These are phyloP conservation scores for Verticillium nubilum DNA, from an alignment of 2,329 filamentous ascomycete genomes.

Conservation along the genomic window DNA sequence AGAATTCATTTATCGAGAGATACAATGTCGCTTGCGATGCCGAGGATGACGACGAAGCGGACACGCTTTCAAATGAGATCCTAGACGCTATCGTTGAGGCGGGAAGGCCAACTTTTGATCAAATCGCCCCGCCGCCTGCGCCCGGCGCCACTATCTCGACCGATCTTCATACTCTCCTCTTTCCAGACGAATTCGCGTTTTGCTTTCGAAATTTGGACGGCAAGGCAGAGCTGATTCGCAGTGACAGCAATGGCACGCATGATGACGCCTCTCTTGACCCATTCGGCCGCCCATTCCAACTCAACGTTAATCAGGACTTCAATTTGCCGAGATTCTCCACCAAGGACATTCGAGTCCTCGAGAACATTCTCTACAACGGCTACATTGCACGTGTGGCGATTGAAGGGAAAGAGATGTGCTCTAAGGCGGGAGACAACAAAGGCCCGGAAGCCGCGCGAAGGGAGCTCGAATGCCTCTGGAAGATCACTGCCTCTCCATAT, in stretches of 20 bases:
- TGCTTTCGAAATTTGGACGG: constrained; percentile 7
- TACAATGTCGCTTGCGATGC: constrained; percentile 10
- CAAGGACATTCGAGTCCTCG: constrained; percentile 10
- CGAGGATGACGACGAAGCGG: constrained; percentile 9
- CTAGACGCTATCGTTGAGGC: constrained; percentile 6
- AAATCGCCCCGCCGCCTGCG: constrained; percentile 8
- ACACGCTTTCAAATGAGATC: constrained; percentile 9
- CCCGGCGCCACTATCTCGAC: not conserved
- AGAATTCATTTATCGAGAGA: constrained; percentile 13
- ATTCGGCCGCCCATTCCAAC: no score
- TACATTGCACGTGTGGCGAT: constrained; percentile 11
- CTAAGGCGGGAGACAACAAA: constrained; percentile 1
- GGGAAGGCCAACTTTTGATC: constrained; percentile 11
- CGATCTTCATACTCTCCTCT: constrained; percentile 13
- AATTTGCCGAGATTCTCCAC: not conserved
- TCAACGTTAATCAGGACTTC: no score
- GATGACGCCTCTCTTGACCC: no score
- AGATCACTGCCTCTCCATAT: constrained; percentile 7
- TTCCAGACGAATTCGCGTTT: constrained; percentile 11
- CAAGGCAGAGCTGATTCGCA: constrained; percentile 2
- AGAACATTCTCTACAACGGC: constrained; percentile 11
- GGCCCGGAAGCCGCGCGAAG: no score
- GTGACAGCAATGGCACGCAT: no score
- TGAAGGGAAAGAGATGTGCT: constrained; percentile 10
- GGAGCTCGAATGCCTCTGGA: constrained; percentile 11